These are phyloP conservation scores for Kwoniella sp. DNA, from an alignment of 768 basidiomycete species.

Conservation along the genomic window DNA sequence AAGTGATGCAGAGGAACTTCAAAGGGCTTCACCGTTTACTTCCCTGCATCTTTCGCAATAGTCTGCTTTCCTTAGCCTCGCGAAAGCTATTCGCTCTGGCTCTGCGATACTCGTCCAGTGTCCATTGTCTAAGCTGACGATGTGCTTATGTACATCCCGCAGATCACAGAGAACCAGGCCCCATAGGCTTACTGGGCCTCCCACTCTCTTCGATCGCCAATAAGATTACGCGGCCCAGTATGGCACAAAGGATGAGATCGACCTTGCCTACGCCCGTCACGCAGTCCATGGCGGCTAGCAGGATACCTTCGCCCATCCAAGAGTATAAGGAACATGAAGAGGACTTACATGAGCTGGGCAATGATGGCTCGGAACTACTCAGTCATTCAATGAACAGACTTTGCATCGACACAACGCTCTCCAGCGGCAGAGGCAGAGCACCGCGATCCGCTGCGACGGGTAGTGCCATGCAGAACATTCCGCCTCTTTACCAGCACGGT, in stretches of 20 bases:
- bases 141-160: background rate
- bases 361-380: background rate
- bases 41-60: too few species aligned
- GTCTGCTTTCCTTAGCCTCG: too few species aligned
- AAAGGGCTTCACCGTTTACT: too few species aligned
- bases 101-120: too few species aligned
- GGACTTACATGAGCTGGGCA: background rate
- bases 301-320: slow-evolving; percentile 57
- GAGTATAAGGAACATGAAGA: slow-evolving; percentile 1
- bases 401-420: background rate
- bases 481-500: too few species aligned
- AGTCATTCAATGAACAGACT: background rate
- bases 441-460: too few species aligned
- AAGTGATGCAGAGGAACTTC: background rate
- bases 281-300: background rate
- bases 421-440: too few species aligned
- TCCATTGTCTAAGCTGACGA: background rate
- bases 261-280: background rate
- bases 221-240: background rate
- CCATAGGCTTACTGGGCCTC: slow-evolving; percentile 79
- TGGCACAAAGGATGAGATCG: background rate
- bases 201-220: slow-evolving; percentile 54
- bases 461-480: too few species aligned
- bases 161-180: slow-evolving; percentile 84
- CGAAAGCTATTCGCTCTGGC: too few species aligned